A percentile compares a stretch with the other conserved stretches of the same genome.
Evolutionary conservation across 768 basidiomycete species (phyloP).

Genomic region (Mycena galericulata): DNA sequence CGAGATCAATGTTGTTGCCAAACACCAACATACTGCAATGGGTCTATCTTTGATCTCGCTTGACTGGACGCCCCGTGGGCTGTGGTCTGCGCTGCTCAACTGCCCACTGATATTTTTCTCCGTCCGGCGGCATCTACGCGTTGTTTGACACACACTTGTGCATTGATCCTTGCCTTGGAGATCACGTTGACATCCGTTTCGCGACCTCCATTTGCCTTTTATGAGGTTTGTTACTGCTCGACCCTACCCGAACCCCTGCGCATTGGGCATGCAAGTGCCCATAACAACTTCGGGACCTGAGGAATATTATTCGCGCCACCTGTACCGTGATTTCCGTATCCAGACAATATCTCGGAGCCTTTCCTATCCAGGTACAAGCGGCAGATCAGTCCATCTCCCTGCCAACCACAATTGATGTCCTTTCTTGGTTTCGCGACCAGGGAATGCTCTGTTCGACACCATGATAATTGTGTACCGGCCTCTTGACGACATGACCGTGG

Average conservation of each 20-base stretch:
- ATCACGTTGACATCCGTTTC: slow-evolving; percentile 31
- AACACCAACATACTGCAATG: too few species aligned
- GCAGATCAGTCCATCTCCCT: slow-evolving; percentile 64
- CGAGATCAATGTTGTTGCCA: too few species aligned
- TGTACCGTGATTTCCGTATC: slow-evolving; percentile 16
- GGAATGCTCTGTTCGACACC: slow-evolving; percentile 48
- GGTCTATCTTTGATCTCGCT: too few species aligned
- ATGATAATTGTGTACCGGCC: slow-evolving; percentile 52
- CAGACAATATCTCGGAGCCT: slow-evolving; percentile 19
- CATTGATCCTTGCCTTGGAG: slow-evolving; percentile 26
- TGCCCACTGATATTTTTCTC: neutral
- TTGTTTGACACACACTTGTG: slow-evolving; percentile 23
- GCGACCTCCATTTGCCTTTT: slow-evolving; percentile 30
- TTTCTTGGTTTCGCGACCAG: slow-evolving; percentile 55
- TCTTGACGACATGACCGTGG: slow-evolving; percentile 69
- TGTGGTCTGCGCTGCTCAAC: neutral
- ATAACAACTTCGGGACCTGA: neutral
- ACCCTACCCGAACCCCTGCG: neutral
- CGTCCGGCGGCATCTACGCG: slow-evolving; percentile 20
- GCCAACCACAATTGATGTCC: slow-evolving; percentile 69
- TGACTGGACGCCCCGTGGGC: too few species aligned
- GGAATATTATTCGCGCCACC: neutral
- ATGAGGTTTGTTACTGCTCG: neutral
- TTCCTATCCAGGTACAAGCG: slow-evolving; percentile 39
- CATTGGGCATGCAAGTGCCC: neutral